Conservation (phyloP, 257 asterid species). For the Nemophila menziesii region DNA sequence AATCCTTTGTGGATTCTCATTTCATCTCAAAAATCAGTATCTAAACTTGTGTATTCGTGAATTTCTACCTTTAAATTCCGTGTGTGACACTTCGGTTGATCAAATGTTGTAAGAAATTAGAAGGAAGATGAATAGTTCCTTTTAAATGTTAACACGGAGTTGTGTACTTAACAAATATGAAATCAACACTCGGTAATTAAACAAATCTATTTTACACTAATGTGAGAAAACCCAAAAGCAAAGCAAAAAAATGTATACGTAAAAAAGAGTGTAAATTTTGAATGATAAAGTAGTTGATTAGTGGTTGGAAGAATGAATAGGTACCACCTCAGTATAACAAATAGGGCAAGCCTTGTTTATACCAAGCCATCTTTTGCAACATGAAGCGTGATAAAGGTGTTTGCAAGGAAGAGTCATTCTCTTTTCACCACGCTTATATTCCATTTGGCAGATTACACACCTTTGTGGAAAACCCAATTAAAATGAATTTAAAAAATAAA, state of each 20-base stretch:
- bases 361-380: constrained; percentile 89
- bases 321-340: constrained; percentile 81
- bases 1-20: constrained; percentile 26
- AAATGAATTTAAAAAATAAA: constrained; percentile 3
- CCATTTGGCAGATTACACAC: constrained; percentile 99
- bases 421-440: constrained; percentile 67
- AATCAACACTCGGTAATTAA: no score
- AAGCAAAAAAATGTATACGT: not conserved
- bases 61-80: not conserved
- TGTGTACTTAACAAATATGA: not conserved
- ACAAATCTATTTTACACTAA: not conserved
- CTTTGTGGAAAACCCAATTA: constrained; percentile 20
- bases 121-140: not conserved
- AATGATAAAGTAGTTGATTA: constrained; percentile 21
- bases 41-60: constrained; percentile 10
- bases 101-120: not conserved
- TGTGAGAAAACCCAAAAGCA: not conserved
- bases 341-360: constrained; percentile 89
- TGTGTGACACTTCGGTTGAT: not conserved
- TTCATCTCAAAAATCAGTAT: constrained; percentile 67
- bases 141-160: not conserved
- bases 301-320: constrained; percentile 30
- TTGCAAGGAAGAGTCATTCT: constrained; percentile 91
- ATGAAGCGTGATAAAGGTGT: constrained; percentile 61
- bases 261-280: not conserved